These are phyloP conservation scores for Ceratocystis smalleyi DNA, from an alignment of 2,329 filamentous ascomycete species.

Conservation along the genomic window DNA sequence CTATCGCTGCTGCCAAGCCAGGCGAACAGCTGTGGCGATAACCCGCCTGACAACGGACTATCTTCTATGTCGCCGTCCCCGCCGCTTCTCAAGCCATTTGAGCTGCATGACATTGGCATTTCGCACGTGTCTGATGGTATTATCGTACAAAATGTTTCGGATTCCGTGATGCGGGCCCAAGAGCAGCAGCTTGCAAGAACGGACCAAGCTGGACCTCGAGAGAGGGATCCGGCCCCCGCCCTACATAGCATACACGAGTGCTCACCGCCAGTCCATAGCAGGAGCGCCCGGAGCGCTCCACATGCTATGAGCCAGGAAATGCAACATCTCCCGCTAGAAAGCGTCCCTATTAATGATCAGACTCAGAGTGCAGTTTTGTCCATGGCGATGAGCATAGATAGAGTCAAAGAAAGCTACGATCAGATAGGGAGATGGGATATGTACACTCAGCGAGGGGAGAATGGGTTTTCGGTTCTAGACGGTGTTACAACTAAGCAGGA, in stretches of 20 bases:
- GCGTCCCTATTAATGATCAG: conserved; percentile 18
- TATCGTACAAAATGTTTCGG: neutral
- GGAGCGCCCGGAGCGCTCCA: neutral
- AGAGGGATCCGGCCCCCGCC: neutral
- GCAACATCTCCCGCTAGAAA: conserved; percentile 20
- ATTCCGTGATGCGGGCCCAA: neutral
- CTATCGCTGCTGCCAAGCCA: neutral
- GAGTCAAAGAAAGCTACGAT: neutral
- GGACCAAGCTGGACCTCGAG: neutral
- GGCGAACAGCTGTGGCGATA: neutral
- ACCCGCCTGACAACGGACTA: neutral
- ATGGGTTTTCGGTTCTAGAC: neutral
- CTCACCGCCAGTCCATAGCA: neutral
- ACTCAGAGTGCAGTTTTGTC: conserved; percentile 16
- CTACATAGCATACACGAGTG: neutral
- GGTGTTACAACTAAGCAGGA: neutral
- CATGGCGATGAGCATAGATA: neutral
- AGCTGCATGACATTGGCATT: neutral
- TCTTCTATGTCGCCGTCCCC: neutral
- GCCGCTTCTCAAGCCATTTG: neutral
- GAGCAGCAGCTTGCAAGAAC: neutral
- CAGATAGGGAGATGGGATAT: neutral
- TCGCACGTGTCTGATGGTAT: neutral
- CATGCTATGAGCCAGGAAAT: neutral
- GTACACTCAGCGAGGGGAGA: neutral